Evolutionary conservation across 805 yeast genomes (phyloP), one percentile per base, ranked within the genome.

Genomic region (Teunomyces barrocoloradensis): DNA sequence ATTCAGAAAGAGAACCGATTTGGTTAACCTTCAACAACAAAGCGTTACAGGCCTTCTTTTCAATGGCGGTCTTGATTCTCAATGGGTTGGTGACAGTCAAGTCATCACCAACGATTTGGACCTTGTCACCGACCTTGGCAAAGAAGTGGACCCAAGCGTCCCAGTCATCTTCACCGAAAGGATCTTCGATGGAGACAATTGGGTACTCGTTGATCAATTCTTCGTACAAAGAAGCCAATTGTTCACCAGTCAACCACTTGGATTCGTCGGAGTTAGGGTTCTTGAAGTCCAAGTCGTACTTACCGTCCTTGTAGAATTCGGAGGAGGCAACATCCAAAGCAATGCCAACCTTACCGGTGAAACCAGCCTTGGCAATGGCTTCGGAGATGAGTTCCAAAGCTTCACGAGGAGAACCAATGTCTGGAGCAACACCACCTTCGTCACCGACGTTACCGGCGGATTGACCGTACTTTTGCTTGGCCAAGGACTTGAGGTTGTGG

Each of bases 371-470:
- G 71, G 84, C 88, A 72, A 94, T 92, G 68, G 99, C 89, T 59
- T 75, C 85, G 62, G 82, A 80, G 73, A 92, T 89, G 74, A 92
- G 85, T 80, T 94, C 97, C 60, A 92, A 80, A 64, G 98, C 99
- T 84, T 92, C 98, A 75, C 83, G 88, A 70, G 99, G 92, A 63
- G 97, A 82, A 60, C 86, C 81, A 61, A 94, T 85, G 76, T 90
- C 89, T 76, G 99, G 99, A 66, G 99, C 99, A 80, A 92, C 97
- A 85, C 99, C 99, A 87, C 99, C 99, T 83, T 92, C 99, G 77
- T 92, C 99, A 84, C 99, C 99, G 71, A 92, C 99, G 80, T 92
- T 92, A 79, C 97, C 98, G 66, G 99, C 99, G 55, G 96, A 85
- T 69, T 89, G 86, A 71, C 99, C 99, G 86, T 92, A 94, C 74